Conservation (phyloP, 2,329 filamentous ascomycete species). For the Myriosclerotinia curreyana region DNA sequence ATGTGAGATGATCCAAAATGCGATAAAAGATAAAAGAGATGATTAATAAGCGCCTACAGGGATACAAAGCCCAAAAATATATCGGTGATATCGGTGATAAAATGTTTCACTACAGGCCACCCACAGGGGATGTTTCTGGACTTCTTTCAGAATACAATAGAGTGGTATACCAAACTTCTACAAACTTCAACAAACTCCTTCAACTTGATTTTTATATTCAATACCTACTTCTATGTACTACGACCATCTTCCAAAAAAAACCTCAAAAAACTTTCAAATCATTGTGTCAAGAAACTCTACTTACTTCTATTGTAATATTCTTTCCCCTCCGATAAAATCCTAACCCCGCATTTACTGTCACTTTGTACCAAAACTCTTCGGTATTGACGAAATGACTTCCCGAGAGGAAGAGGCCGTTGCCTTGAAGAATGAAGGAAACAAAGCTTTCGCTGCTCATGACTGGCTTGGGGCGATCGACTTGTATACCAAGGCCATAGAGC, state of each 20-base stretch:
- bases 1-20: background rate
- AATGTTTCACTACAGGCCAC: conserved; percentile 5
- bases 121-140: conserved; percentile 7
- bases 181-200: background rate
- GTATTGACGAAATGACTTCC: conserved; percentile 31
- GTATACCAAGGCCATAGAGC: conserved; percentile 83
- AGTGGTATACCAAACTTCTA: too few relatives aligned
- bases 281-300: background rate
- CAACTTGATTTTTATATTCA: background rate
- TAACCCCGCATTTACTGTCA: conserved; percentile 2
- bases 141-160: background rate
- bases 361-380: conserved; percentile 16
- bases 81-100: conserved; percentile 8
- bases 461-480: conserved; percentile 78
- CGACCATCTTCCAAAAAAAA: background rate
- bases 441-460: conserved; percentile 84
- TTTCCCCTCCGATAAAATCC: background rate
- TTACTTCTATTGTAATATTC: too few relatives aligned
- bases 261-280: background rate
- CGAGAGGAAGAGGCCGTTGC: conserved; percentile 67
- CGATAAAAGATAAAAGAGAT: conserved; percentile 7
- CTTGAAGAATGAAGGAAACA: conserved; percentile 92
- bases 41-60: conserved; percentile 8
- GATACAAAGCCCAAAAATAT: background rate
- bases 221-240: background rate